A percentile compares a stretch with the other conserved stretches of the same genome.
phyloP scores from a whole-genome alignment of 768 basidiomycete genomes.

The Hortiboletus campestris region DNA sequence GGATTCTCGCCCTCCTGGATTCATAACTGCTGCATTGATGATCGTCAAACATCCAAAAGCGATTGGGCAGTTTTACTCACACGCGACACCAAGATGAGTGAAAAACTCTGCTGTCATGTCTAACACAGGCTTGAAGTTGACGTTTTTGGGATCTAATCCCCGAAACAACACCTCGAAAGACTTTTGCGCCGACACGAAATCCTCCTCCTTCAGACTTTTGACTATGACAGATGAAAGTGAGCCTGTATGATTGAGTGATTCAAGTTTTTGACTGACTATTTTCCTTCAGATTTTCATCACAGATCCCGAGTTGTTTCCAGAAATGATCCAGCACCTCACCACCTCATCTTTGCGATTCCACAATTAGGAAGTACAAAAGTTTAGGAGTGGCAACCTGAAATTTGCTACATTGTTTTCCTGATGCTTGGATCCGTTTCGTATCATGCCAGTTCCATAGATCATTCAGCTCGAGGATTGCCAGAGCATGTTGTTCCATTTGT shows the following conservation, averaged over 20 bases:
- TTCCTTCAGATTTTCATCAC: neutral
- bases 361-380: neutral
- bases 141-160: neutral
- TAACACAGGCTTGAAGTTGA: neutral
- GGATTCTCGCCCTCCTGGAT: neutral
- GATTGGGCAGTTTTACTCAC: neutral
- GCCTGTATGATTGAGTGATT: neutral
- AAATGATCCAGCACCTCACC: neutral
- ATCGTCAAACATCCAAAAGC: neutral
- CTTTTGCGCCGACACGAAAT: neutral
- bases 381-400: neutral
- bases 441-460: neutral
- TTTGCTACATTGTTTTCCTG: neutral
- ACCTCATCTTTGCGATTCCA: constrained; percentile 1
- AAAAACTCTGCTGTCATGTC: neutral
- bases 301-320: constrained; percentile 1
- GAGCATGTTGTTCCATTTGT: constrained; percentile 2
- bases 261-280: neutral
- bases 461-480: neutral
- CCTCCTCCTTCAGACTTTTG: neutral
- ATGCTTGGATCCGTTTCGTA: neutral
- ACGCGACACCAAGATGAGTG: constrained; percentile 1
- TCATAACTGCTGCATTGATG: neutral
- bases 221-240: neutral
- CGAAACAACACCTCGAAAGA: neutral